Conservation (phyloP, 768 basidiomycete species). For the Leccinum disarticulatum region DNA sequence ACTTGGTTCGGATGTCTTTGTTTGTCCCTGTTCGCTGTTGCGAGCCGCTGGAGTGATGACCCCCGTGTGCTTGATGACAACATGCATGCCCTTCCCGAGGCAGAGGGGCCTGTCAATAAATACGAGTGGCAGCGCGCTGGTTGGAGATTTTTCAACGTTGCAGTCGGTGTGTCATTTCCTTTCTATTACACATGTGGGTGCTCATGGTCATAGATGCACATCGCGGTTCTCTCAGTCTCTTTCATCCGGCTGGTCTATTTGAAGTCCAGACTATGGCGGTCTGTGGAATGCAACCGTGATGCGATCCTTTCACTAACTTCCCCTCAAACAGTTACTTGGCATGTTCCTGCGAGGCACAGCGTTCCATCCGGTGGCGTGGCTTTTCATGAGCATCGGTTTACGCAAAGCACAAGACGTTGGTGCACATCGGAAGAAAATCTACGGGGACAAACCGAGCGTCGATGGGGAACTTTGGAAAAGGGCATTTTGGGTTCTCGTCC, state of each 20-base stretch:
- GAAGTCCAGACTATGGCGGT: conserved; percentile 61
- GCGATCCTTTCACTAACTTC: conserved; percentile 7
- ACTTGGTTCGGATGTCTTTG: conserved; percentile 62
- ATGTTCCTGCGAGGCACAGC: conserved; percentile 53
- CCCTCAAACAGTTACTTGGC: conserved; percentile 44
- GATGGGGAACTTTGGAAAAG: conserved; percentile 79
- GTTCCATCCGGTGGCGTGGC: conserved; percentile 54
- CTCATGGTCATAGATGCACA: conserved; percentile 45
- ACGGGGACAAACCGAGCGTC: conserved; percentile 43
- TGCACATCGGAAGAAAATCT: conserved; percentile 65
- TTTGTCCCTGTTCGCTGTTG: conserved; percentile 65
- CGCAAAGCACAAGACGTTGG: conserved; percentile 76
- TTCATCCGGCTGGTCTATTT: conserved; percentile 58
- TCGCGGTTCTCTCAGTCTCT: conserved; percentile 47
- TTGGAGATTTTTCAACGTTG: conserved; percentile 57
- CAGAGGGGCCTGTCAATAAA: conserved; percentile 28
- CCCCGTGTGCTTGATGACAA: conserved; percentile 49
- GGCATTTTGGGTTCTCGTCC: conserved; percentile 70
- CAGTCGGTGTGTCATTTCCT: conserved; percentile 42
- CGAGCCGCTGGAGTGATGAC: conserved; percentile 65
- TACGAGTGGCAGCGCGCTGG: conserved; percentile 55
- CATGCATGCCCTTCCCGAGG: conserved; percentile 21
- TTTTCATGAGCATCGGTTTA: conserved; percentile 50
- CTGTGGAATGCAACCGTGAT: conserved; percentile 26
- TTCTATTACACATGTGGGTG: background rate